Percentiles rank a stretch among this genome's conserved stretches.
phyloP scores from a whole-genome alignment of 257 asterid species.

The Solanum ossicruentum region DNA sequence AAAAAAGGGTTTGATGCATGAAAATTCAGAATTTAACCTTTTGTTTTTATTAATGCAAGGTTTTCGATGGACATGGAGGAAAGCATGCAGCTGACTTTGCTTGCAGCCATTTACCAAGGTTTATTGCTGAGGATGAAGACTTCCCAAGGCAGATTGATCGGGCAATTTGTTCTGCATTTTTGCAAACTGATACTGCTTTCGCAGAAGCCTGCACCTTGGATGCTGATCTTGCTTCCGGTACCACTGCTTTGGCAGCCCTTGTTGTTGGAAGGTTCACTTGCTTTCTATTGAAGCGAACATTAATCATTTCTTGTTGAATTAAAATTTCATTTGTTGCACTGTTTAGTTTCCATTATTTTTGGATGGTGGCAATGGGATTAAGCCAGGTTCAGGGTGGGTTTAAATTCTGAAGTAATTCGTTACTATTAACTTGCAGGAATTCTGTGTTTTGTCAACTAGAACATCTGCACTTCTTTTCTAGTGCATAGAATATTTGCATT shows the following conservation, averaged over 20 bases:
- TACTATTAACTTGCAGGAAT: not conserved
- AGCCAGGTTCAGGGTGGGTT: not conserved
- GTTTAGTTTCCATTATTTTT: not conserved
- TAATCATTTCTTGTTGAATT: not conserved
- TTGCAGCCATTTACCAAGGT: conserved; percentile 71
- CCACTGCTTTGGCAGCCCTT: conserved; percentile 92
- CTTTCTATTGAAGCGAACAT: not conserved
- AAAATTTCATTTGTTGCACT: not conserved
- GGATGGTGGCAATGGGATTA: not conserved
- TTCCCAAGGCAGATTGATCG: conserved; percentile 69
- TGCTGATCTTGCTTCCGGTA: conserved; percentile 91
- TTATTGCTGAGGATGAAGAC: conserved; percentile 53
- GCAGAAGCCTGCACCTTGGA: conserved; percentile 80
- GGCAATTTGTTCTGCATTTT: conserved; percentile 65
- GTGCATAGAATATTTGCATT: not conserved
- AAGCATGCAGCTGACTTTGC: conserved; percentile 96
- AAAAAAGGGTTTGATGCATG: not conserved
- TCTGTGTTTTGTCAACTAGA: not conserved
- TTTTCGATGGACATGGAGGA: conserved; percentile 99
- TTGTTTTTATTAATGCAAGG: conserved; percentile 25
- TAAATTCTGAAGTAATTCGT: not conserved
- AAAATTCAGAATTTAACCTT: not conserved
- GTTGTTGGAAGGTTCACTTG: conserved; percentile 60
- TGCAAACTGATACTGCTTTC: conserved; percentile 79
- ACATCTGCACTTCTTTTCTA: not conserved